These are phyloP conservation scores for Lizonia empirigonia DNA, from an alignment of 2,329 filamentous ascomycete genomes.

Conservation along the genomic window DNA sequence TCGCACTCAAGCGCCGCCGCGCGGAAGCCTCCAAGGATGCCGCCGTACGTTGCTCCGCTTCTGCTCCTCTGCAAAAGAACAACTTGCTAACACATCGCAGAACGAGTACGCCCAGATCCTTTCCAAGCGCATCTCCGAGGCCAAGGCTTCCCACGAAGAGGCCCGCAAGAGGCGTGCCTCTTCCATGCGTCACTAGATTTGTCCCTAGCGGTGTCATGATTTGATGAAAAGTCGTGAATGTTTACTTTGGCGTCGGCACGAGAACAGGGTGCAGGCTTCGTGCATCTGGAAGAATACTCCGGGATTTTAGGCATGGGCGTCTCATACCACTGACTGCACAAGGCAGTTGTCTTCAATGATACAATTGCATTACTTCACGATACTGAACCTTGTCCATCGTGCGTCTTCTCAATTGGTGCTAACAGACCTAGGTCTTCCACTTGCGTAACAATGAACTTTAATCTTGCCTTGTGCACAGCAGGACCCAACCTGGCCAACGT, in stretches of 20 bases:
- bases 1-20: conserved; percentile 97
- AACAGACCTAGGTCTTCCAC: not conserved
- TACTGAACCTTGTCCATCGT: conserved; percentile 1
- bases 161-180: conserved; percentile 95
- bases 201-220: conserved; percentile 28
- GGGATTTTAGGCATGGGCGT: conserved; percentile 44
- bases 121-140: conserved; percentile 95
- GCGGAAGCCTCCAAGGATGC: conserved; percentile 98
- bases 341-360: conserved; percentile 45
- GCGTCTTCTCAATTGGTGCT: not conserved
- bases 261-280: conserved; percentile 42
- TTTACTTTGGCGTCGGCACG: conserved; percentile 47
- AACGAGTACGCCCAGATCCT: conserved; percentile 96
- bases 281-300: conserved; percentile 42
- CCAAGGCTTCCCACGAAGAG: conserved; percentile 92
- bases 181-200: conserved; percentile 60
- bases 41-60: conserved; percentile 69
- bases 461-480: not conserved
- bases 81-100: conserved; percentile 55
- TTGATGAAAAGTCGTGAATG: conserved; percentile 44
- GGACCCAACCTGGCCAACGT: not conserved
- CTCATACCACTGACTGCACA: conserved; percentile 45
- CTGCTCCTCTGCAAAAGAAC: not conserved
- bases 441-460: conserved; percentile 1
- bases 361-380: conserved; percentile 46